phyloP scores from a whole-genome alignment of 2,329 filamentous ascomycete genomes.

The Aureobasidium sp. region DNA sequence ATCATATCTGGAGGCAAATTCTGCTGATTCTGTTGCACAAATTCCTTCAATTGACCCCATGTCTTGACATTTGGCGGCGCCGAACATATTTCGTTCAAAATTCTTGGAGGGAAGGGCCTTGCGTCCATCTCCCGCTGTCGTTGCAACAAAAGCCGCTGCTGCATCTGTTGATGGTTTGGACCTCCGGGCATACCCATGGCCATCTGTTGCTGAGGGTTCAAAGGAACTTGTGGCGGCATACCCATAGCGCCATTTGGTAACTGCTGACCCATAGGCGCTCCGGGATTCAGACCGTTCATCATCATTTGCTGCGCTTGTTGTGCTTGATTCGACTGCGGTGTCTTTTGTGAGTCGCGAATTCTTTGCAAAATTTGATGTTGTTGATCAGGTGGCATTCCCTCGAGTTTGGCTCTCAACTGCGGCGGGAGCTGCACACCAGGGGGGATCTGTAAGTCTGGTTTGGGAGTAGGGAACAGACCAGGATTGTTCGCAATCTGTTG shows the following conservation, averaged over 20 bases:
- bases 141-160: slow-evolving; percentile 15
- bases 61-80: slow-evolving; percentile 44
- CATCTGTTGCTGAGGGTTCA: slow-evolving; percentile 14
- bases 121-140: slow-evolving; percentile 18
- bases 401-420: slow-evolving; percentile 7
- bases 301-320: slow-evolving; percentile 23
- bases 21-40: slow-evolving; percentile 39
- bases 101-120: slow-evolving; percentile 16
- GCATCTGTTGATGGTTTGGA: slow-evolving; percentile 1
- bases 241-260: slow-evolving; percentile 14
- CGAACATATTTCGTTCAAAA: slow-evolving; percentile 14
- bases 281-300: background rate
- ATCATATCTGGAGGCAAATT: slow-evolving; percentile 33
- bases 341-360: slow-evolving; percentile 16
- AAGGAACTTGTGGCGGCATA: slow-evolving; percentile 6
- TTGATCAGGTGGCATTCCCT: slow-evolving; percentile 3
- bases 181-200: slow-evolving; percentile 2
- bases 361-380: background rate
- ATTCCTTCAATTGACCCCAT: slow-evolving; percentile 50
- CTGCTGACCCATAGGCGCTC: slow-evolving; percentile 7
- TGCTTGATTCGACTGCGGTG: slow-evolving; percentile 19
- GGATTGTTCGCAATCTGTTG: slow-evolving; percentile 12
- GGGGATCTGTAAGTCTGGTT: slow-evolving; percentile 7
- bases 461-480: background rate
- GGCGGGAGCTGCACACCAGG: slow-evolving; percentile 6